phyloP scores from a whole-genome alignment of 352 stramenopile species.

The Phytophthora pini region DNA sequence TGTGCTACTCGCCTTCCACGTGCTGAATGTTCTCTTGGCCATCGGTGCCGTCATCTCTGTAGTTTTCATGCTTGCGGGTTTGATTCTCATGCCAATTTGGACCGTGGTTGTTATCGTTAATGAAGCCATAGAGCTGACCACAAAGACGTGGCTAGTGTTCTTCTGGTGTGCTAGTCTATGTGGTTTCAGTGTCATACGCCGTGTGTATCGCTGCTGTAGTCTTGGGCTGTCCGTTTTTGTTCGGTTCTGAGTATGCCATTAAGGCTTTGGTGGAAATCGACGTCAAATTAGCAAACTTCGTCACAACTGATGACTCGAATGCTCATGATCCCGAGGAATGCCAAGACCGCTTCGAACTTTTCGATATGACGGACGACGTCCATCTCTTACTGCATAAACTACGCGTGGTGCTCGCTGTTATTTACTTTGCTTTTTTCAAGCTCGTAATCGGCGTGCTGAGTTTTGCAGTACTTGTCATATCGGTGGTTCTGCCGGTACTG shows the following conservation, averaged over 20 bases:
- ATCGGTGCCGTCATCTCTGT: conserved; percentile 12
- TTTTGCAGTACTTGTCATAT: conserved; percentile 2
- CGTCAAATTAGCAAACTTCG: conserved; percentile 5
- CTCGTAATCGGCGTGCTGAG: conserved; percentile 2
- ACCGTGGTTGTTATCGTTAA: neutral
- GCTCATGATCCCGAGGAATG: conserved; percentile 6
- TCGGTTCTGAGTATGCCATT: neutral
- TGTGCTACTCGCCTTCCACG: conserved; percentile 9
- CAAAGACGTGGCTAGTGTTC: neutral
- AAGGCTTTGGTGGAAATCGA: conserved; percentile 15
- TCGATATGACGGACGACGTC: neutral
- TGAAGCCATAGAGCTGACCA: neutral
- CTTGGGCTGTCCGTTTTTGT: neutral
- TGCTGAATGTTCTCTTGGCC: conserved; percentile 16
- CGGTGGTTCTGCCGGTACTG: conserved; percentile 3
- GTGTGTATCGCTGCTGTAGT: no score
- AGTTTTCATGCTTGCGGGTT: conserved; percentile 10
- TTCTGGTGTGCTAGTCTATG: no score
- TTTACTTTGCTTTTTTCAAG: conserved; percentile 14
- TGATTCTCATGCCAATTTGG: conserved; percentile 18
- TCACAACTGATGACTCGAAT: neutral
- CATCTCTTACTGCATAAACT: conserved; percentile 3
- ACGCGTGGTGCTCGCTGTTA: neutral
- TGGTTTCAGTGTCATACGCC: no score
- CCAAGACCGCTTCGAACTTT: conserved; percentile 9